Base-by-base conservation (phyloP, 345 rosid genomes). In the Cardamine occulta region DNA sequence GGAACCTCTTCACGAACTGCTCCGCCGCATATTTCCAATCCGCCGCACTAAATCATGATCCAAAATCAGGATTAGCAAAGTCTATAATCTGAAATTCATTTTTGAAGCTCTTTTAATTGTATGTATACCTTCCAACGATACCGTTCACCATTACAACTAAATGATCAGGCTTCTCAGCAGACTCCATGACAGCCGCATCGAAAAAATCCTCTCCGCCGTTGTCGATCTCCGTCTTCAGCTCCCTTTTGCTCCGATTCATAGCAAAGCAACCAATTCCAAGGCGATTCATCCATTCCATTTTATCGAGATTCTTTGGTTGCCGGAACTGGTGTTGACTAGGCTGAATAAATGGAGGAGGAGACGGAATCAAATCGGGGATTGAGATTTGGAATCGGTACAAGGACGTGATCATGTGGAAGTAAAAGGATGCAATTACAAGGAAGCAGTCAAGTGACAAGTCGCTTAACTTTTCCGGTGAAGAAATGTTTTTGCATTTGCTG, bases 21-120 rank as follows among this genome's bases (percentile, higher is more conserved):
- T 85, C 85, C 24, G 97, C 96, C 78, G 96, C 97, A 75, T 82
- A 93, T 80, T 83, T 88, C 98, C 97, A 93, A 79, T 93, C 97
- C 78, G 87, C 86, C 73, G 96, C 86, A 83, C 96, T 93, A 79
- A 44, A 72, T 23, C 60, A 76, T 28, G 18, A 62, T 39, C 34
- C 79, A 45, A 35, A 26, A 47, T n/a, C 29, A 56, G 63, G 40
- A 31, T 19, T 5, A 15, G 12, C 21, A 64, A 8, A 57, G 12
- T 26, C 26, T 8, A 2, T 60, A 24, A 66, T 26, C 70, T 14
- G 42, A 64, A 54, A 6, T 24, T 31, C 1, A 1, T 7, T 66
- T 0, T 32, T 18, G 0, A 66, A 57, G 31, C 24, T 26, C 7
- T 19, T 1, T 17, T 13, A 31, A 2, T 23, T 13, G 5, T 51